Percentiles rank a stretch among this genome's conserved stretches.
Conservation (phyloP, 495 filamentous ascomycete species). For the Aspergillus campestris region DNA sequence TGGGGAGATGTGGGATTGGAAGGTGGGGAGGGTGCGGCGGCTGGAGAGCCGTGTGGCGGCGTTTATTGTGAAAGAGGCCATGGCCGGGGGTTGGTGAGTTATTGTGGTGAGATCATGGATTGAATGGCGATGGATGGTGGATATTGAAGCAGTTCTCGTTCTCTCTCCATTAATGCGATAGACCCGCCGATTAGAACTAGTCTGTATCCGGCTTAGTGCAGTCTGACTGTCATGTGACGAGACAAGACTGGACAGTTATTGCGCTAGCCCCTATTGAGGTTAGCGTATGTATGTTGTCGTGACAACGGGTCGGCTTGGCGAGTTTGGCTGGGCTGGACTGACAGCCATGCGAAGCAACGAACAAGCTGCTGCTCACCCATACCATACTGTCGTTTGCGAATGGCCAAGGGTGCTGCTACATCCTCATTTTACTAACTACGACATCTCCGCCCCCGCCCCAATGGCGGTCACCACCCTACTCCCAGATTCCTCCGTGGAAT, state of each 20-base stretch:
- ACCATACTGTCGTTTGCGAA: not conserved
- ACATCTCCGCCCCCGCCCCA: slow-evolving; percentile 3
- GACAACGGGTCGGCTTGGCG: slow-evolving; percentile 28
- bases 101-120: not conserved
- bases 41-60: slow-evolving; percentile 1
- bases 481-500: slow-evolving; percentile 29
- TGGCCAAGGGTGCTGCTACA: not conserved
- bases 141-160: too few relatives aligned
- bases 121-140: too few relatives aligned
- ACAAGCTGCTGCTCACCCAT: not conserved
- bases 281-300: slow-evolving; percentile 28
- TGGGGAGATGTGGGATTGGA: not conserved
- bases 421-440: not conserved
- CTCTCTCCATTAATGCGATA: too few relatives aligned
- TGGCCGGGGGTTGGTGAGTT: not conserved
- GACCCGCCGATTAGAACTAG: too few relatives aligned
- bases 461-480: slow-evolving; percentile 36
- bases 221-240: slow-evolving; percentile 4
- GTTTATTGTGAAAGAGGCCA: slow-evolving; percentile 4
- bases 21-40: not conserved
- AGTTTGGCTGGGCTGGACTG: slow-evolving; percentile 16
- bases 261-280: slow-evolving; percentile 3
- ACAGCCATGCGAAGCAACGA: not conserved
- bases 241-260: not conserved
- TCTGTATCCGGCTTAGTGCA: too few relatives aligned